Conservation (phyloP, 441 rosid species). For the Dalechampia spathulata region DNA sequence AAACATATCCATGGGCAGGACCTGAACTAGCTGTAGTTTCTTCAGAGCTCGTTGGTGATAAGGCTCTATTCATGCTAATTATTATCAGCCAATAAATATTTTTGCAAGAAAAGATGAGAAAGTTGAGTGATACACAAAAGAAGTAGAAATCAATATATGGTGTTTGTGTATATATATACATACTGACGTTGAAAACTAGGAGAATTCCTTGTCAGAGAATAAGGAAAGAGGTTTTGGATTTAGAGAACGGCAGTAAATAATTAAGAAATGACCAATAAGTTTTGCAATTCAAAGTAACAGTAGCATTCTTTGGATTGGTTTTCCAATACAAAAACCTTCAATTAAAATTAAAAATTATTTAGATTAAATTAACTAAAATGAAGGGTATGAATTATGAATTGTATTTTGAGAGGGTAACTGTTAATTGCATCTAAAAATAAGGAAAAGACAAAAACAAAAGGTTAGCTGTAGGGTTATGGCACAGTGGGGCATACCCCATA, state of each 20-base stretch:
- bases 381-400: too few relatives aligned
- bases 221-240: not conserved
- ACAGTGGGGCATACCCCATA: not conserved
- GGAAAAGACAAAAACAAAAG: not conserved
- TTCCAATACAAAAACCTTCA: too few relatives aligned
- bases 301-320: too few relatives aligned
- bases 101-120: not conserved
- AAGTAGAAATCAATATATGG: too few relatives aligned
- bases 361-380: too few relatives aligned
- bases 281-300: not conserved
- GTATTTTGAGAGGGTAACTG: too few relatives aligned
- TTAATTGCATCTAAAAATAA: not conserved
- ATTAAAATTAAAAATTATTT: too few relatives aligned
- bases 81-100: not conserved
- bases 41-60: constrained; percentile 4
- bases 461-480: not conserved
- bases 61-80: not conserved
- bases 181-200: constrained; percentile 13
- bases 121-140: not conserved
- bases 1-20: not conserved
- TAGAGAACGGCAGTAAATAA: not conserved
- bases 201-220: not conserved
- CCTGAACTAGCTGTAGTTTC: not conserved
- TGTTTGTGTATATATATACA: not conserved
- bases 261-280: not conserved